Evolutionary conservation across 108 stramenopile species (phyloP).

Genomic region (Thalassiosira profunda): DNA sequence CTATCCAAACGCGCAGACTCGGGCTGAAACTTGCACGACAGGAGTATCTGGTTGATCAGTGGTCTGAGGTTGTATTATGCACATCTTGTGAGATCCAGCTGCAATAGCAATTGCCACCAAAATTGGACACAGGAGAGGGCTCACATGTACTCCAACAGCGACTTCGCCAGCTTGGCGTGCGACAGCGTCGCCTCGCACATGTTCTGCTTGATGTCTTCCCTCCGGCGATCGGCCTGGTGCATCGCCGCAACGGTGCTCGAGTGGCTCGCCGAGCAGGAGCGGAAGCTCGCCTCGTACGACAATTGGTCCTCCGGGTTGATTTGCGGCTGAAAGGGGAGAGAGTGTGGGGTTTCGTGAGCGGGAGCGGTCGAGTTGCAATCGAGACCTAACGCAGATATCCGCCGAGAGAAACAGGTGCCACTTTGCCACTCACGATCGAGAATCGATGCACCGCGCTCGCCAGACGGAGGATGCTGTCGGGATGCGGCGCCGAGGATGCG

Average conservation of each 20-base stretch:
- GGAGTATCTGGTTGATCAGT: slow-evolving; percentile 76
- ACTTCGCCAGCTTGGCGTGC: slow-evolving; percentile 17
- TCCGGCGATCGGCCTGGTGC: slow-evolving; percentile 32
- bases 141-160: slow-evolving; percentile 41
- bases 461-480: slow-evolving; percentile 80
- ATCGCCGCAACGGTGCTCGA: slow-evolving; percentile 23
- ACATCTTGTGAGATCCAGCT: neutral
- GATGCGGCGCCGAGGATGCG: slow-evolving; percentile 59
- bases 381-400: neutral
- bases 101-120: neutral
- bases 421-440: slow-evolving; percentile 23
- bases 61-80: slow-evolving; percentile 49
- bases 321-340: slow-evolving; percentile 6
- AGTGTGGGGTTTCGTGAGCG: neutral
- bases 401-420: neutral
- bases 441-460: slow-evolving; percentile 88
- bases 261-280: slow-evolving; percentile 46
- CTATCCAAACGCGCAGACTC: slow-evolving; percentile 77
- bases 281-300: slow-evolving; percentile 72
- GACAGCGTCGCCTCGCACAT: slow-evolving; percentile 37
- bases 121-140: neutral
- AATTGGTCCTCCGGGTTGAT: slow-evolving; percentile 51
- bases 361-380: neutral
- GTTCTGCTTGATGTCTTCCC: slow-evolving; percentile 32
- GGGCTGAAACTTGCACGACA: slow-evolving; percentile 89